Conservation (phyloP, 202 grass and related monocot genomes). For the Schoenoplectus tabernaemontani region DNA sequence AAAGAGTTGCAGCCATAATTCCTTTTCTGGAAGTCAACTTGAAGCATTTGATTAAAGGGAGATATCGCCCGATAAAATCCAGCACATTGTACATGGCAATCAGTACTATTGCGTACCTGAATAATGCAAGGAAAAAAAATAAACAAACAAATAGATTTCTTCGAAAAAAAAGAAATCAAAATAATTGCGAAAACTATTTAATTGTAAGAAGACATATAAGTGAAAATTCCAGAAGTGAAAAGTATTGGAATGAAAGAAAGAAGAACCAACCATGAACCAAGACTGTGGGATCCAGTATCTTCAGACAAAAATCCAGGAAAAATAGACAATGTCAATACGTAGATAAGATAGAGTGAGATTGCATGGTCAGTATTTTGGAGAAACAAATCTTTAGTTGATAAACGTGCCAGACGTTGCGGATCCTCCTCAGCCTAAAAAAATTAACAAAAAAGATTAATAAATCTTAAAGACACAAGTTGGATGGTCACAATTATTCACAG, state of each 20-base stretch:
- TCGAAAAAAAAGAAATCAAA: background rate
- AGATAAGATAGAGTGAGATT: conserved; percentile 57
- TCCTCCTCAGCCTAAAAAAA: conserved; percentile 39
- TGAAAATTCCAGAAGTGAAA: background rate
- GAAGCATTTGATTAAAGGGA: conserved; percentile 34
- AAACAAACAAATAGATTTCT: background rate
- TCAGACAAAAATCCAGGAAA: conserved; percentile 86
- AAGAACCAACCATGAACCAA: conserved; percentile 58
- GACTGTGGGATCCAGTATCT: conserved; percentile 68
- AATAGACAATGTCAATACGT: conserved; percentile 74
- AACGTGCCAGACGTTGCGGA: conserved; percentile 34
- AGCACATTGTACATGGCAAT: conserved; percentile 44
- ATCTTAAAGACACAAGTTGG: conserved; percentile 3
- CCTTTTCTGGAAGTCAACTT: conserved; percentile 49
- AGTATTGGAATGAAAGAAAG: conserved; percentile 4
- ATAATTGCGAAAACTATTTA: background rate
- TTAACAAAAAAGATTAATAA: conserved; percentile 5
- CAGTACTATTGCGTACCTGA: conserved; percentile 63
- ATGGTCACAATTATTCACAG: background rate
- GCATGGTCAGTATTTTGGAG: conserved; percentile 58
- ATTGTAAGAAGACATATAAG: background rate
- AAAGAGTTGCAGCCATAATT: conserved; percentile 29
- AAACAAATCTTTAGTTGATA: conserved; percentile 58
- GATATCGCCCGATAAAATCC: conserved; percentile 58
- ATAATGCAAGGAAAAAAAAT: conserved; percentile 6